Percentiles rank a stretch among this genome's conserved stretches.
These are phyloP conservation scores for Aspergillus cristatus DNA, from an alignment of 495 filamentous ascomycete species.

Conservation along the genomic window DNA sequence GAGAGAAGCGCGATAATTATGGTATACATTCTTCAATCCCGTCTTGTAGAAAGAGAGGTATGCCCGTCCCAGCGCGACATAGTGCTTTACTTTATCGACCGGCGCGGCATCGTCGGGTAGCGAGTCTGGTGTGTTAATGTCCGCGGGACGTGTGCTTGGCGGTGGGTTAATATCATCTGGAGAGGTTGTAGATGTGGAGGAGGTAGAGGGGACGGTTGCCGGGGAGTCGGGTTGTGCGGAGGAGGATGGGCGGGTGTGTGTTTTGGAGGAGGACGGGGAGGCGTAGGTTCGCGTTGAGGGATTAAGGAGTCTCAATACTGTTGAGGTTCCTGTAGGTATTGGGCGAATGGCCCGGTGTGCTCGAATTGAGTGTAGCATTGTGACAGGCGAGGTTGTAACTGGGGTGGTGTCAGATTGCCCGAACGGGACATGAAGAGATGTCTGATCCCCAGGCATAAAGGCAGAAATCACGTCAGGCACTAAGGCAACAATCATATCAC, in stretches of 20 bases:
- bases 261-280: slow-evolving; percentile 9
- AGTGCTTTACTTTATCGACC: slow-evolving; percentile 26
- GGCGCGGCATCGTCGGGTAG: slow-evolving; percentile 11
- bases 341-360: slow-evolving; percentile 1
- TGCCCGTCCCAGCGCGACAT: slow-evolving; percentile 33
- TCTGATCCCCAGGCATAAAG: slow-evolving; percentile 9
- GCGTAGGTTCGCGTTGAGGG: neutral
- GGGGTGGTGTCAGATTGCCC: neutral
- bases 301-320: no score
- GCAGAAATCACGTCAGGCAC: neutral
- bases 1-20: slow-evolving; percentile 38
- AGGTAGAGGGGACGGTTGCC: slow-evolving; percentile 5
- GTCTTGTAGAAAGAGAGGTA: slow-evolving; percentile 75
- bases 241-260: slow-evolving; percentile 13
- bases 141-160: slow-evolving; percentile 27
- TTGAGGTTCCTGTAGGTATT: neutral
- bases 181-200: slow-evolving; percentile 8
- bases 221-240: slow-evolving; percentile 10
- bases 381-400: neutral
- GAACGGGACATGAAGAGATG: slow-evolving; percentile 1
- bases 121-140: slow-evolving; percentile 18
- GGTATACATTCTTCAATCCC: slow-evolving; percentile 60
- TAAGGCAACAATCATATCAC: neutral
- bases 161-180: slow-evolving; percentile 30
- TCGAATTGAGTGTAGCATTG: slow-evolving; percentile 7